Conservation (phyloP, 345 rosid genomes). For the Euclidium syriacum region DNA sequence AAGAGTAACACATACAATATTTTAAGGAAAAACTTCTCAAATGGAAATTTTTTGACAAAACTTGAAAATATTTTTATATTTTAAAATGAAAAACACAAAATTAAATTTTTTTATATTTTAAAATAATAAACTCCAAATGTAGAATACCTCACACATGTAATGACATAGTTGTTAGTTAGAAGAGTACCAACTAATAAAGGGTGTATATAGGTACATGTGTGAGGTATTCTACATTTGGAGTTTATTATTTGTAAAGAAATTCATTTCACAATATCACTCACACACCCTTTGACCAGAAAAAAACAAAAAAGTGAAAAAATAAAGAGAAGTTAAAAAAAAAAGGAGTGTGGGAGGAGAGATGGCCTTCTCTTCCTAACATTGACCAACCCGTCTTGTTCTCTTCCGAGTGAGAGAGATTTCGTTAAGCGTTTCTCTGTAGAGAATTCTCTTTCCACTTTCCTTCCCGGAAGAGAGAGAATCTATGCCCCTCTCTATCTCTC, state of each 20-base stretch:
- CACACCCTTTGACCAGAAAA: slow-evolving; percentile 1
- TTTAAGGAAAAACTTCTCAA: too few species aligned
- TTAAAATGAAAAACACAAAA: too few species aligned
- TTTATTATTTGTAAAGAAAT: background rate
- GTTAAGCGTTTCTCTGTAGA: slow-evolving; percentile 23
- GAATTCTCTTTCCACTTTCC: slow-evolving; percentile 22
- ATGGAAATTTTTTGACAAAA: too few species aligned
- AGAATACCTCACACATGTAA: background rate
- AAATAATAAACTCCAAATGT: background rate
- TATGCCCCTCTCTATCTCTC: slow-evolving; percentile 13
- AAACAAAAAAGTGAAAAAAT: background rate
- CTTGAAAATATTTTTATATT: too few species aligned
- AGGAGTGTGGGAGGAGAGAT: slow-evolving; percentile 1
- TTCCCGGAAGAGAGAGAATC: slow-evolving; percentile 14
- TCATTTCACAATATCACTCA: background rate
- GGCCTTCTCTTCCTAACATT: slow-evolving; percentile 32
- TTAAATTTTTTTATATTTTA: background rate
- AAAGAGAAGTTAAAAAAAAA: background rate
- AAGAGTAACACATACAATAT: too few species aligned
- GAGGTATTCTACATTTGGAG: background rate
- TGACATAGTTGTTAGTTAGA: background rate
- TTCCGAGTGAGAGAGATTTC: slow-evolving; percentile 6
- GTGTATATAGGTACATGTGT: too few species aligned
- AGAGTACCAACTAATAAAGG: too few species aligned
- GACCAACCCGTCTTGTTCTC: slow-evolving; percentile 28